Evolutionary conservation across 495 filamentous ascomycete genomes (phyloP).

Genomic region (Hypoxylon lienhwacheense): DNA sequence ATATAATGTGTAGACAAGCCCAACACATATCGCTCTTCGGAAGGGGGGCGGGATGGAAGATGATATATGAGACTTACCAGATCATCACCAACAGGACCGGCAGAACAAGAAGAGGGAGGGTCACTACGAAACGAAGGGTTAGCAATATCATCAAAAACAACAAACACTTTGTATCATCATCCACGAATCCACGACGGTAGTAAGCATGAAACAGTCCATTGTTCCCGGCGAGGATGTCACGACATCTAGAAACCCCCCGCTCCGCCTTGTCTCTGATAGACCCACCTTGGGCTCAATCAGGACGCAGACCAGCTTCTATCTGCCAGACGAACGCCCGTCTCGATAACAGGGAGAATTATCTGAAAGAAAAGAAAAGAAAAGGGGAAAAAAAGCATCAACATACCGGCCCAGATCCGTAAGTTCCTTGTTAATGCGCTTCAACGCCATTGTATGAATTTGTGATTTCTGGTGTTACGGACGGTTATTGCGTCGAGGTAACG

Average conservation of each 20-base stretch:
- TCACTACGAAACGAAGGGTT: constrained; percentile 64
- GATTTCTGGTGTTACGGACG: constrained; percentile 26
- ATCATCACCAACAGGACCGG: constrained; percentile 94
- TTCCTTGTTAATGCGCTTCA: constrained; percentile 99
- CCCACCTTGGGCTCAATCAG: constrained; percentile 41
- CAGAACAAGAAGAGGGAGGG: constrained; percentile 97
- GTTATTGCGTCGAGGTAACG: constrained; percentile 22
- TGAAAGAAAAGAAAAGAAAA: too few relatives aligned
- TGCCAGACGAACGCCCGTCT: constrained; percentile 8
- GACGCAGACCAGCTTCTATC: constrained; percentile 14
- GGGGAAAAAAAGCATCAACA: constrained; percentile 37
- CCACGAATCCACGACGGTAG: not conserved
- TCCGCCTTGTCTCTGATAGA: constrained; percentile 30
- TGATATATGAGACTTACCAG: constrained; percentile 73
- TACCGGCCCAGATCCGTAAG: constrained; percentile 99
- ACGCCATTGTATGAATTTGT: constrained; percentile 72
- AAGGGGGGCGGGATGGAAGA: constrained; percentile 21
- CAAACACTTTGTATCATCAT: too few relatives aligned
- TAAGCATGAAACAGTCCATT: not conserved
- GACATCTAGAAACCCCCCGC: constrained; percentile 34
- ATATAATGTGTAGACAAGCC: constrained; percentile 5
- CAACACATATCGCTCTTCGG: constrained; percentile 23
- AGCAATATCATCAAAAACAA: constrained; percentile 42
- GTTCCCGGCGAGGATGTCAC: constrained; percentile 16
- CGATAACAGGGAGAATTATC: too few relatives aligned